Evolutionary conservation across 2,329 filamentous ascomycete species (phyloP).

Genomic region (Penicillium sumatraense): DNA sequence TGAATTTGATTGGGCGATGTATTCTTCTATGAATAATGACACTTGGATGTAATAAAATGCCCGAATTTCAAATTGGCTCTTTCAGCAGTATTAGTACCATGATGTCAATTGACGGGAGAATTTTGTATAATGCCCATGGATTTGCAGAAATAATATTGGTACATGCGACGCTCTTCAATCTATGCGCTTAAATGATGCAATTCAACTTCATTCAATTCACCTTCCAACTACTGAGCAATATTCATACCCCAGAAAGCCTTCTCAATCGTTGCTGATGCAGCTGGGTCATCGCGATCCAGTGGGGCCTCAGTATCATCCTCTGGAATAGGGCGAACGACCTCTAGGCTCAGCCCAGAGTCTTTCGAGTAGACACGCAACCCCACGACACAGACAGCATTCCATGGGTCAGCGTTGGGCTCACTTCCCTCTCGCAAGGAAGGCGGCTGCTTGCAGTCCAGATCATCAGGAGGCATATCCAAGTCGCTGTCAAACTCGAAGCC

Average conservation of each 20-base stretch:
- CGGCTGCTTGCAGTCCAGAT: slow-evolving; percentile 18
- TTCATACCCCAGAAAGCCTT: slow-evolving; percentile 23
- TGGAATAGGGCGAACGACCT: slow-evolving; percentile 54
- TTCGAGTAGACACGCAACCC: slow-evolving; percentile 63
- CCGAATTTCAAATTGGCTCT: too few relatives aligned
- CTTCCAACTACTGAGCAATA: neutral
- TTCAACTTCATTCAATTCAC: neutral
- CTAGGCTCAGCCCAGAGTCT: slow-evolving; percentile 54
- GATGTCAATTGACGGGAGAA: too few relatives aligned
- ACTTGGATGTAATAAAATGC: neutral
- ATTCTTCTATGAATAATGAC: neutral
- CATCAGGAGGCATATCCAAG: slow-evolving; percentile 44
- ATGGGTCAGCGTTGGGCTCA: slow-evolving; percentile 45
- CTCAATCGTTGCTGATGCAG: slow-evolving; percentile 37
- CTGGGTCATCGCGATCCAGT: slow-evolving; percentile 50
- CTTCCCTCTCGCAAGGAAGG: slow-evolving; percentile 1
- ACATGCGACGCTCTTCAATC: neutral
- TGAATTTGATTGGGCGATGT: neutral
- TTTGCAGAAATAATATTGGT: neutral
- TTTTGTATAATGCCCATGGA: too few relatives aligned
- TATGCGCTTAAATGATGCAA: neutral
- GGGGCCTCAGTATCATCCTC: slow-evolving; percentile 44
- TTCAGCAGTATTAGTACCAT: too few relatives aligned
- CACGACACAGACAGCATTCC: slow-evolving; percentile 66
- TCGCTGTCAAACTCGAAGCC: slow-evolving; percentile 50